A percentile compares a stretch with the other conserved stretches of the same genome.
phyloP scores from a whole-genome alignment of 768 basidiomycete species.

The Cystobasidium onofrii region DNA sequence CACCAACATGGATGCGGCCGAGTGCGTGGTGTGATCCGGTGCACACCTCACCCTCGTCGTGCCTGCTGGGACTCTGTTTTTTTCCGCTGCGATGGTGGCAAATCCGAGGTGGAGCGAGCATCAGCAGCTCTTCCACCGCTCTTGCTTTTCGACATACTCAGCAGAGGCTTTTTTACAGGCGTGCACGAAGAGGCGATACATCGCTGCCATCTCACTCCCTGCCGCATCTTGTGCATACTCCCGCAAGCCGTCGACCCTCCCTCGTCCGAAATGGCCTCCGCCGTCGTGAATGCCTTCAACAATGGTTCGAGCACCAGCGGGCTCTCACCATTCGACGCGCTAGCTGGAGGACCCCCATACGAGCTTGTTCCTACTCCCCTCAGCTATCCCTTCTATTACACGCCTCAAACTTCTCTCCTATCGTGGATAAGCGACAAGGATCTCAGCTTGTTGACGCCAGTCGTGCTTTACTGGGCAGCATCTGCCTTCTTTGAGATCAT shows the following conservation, averaged over 20 bases:
- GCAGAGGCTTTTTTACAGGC: too few species aligned
- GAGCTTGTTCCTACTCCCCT: neutral
- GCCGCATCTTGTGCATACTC: neutral
- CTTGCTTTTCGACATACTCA: too few species aligned
- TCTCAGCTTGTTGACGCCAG: slow-evolving; percentile 64
- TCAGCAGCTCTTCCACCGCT: neutral
- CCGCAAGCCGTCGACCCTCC: neutral
- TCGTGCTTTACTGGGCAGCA: slow-evolving; percentile 74
- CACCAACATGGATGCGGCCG: too few species aligned
- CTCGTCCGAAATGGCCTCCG: neutral
- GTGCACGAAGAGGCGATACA: neutral
- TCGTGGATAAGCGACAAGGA: slow-evolving; percentile 60
- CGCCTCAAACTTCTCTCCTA: slow-evolving; percentile 46
- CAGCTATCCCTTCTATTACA: slow-evolving; percentile 48
- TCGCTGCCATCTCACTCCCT: neutral
- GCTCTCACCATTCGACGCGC: neutral
- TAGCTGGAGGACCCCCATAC: slow-evolving; percentile 1
- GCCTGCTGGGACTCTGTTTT: neutral
- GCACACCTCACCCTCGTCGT: neutral
- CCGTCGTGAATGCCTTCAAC: neutral
- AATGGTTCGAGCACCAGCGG: neutral
- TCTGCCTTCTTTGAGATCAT: slow-evolving; percentile 73
- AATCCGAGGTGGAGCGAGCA: neutral
- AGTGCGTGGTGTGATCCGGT: neutral
- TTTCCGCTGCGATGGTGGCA: neutral